These are phyloP conservation scores for Heterobasidion occidentale DNA, from an alignment of 1,284 basidiomycete species.

Conservation along the genomic window DNA sequence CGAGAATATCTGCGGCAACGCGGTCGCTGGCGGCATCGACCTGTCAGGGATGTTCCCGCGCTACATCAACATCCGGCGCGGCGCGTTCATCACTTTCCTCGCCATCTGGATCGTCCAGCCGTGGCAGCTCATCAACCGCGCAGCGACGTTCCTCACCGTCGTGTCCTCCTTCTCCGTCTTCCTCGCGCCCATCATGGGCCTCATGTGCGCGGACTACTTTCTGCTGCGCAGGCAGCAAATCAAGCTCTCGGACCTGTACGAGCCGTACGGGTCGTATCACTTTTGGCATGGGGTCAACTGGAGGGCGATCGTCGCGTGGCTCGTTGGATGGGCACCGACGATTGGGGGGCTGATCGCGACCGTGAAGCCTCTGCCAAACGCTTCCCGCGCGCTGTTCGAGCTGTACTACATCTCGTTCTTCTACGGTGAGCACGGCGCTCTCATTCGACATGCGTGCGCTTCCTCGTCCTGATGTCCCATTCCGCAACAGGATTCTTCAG, in stretches of 20 bases:
- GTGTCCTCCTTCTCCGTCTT: slow-evolving; percentile 15
- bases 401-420: slow-evolving; percentile 13
- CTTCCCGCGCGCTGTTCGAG: slow-evolving; percentile 7
- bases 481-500: not conserved
- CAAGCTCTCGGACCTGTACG: slow-evolving; percentile 4
- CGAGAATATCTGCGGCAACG: slow-evolving; percentile 13
- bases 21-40: slow-evolving; percentile 13
- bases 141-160: slow-evolving; percentile 14
- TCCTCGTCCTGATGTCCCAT: not conserved
- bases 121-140: slow-evolving; percentile 14
- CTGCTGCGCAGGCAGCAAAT: slow-evolving; percentile 3
- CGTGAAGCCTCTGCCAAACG: not conserved
- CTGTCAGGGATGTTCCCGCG: slow-evolving; percentile 13
- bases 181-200: slow-evolving; percentile 12
- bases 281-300: slow-evolving; percentile 11
- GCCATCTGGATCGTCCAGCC: slow-evolving; percentile 12
- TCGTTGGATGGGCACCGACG: slow-evolving; percentile 12
- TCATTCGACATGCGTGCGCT: not conserved
- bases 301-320: slow-evolving; percentile 10
- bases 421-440: slow-evolving; percentile 5
- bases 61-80: slow-evolving; percentile 18
- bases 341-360: slow-evolving; percentile 9
- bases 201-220: slow-evolving; percentile 11
- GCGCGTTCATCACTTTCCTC: slow-evolving; percentile 15
- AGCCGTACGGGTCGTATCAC: slow-evolving; percentile 4